Conservation (phyloP, 2,329 filamentous ascomycete species). For the Aspergillus sp. region DNA sequence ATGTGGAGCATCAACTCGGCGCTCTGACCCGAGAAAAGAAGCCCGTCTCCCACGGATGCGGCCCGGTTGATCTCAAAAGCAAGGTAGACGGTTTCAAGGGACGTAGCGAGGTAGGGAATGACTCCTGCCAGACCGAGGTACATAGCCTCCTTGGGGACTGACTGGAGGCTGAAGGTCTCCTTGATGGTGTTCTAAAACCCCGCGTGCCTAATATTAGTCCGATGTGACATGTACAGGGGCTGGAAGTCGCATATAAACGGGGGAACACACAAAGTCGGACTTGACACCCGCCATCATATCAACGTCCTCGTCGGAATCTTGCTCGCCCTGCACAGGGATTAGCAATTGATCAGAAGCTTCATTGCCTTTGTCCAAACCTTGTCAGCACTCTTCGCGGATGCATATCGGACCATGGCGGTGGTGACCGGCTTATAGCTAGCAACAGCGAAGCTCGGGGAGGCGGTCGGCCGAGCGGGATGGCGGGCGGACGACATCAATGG, state of each 20-base stretch:
- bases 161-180: constrained; percentile 56
- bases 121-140: constrained; percentile 67
- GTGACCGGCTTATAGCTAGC: constrained; percentile 37
- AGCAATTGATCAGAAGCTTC: constrained; percentile 39
- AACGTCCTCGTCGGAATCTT: constrained; percentile 29
- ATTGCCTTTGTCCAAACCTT: constrained; percentile 41
- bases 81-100: constrained; percentile 69
- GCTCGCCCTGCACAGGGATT: constrained; percentile 24
- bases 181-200: constrained; percentile 50
- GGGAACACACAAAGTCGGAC: constrained; percentile 48
- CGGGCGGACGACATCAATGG: constrained; percentile 36
- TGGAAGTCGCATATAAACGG: constrained; percentile 4
- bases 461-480: constrained; percentile 24
- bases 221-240: not conserved
- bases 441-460: constrained; percentile 33
- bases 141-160: constrained; percentile 59
- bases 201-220: constrained; percentile 4
- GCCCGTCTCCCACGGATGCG: constrained; percentile 49
- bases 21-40: constrained; percentile 59
- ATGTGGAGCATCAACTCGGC: constrained; percentile 63
- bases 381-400: constrained; percentile 24
- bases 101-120: constrained; percentile 76
- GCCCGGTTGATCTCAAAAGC: constrained; percentile 72
- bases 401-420: constrained; percentile 42
- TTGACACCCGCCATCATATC: constrained; percentile 47